Percentiles rank a stretch among this genome's conserved stretches.
phyloP scores from a whole-genome alignment of 192 early-diverging fungal species.

The Coemansia erecta region DNA sequence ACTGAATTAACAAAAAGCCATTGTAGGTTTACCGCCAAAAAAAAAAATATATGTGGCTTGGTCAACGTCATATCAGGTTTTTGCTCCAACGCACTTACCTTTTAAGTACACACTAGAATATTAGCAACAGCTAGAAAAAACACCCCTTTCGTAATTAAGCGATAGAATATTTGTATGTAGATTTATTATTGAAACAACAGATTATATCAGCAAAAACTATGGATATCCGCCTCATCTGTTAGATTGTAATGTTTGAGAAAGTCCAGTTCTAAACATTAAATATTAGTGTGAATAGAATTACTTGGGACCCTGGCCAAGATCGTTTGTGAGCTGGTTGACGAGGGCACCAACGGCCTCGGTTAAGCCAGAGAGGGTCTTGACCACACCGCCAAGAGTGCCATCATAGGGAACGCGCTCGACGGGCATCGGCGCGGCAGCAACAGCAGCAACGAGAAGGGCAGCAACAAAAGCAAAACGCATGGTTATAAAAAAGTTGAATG shows the following conservation, averaged over 20 bases:
- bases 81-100: no score
- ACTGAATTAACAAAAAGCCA: no score
- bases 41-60: no score
- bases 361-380: constrained; percentile 40
- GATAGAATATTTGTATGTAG: no score
- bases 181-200: background rate
- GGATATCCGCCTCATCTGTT: background rate
- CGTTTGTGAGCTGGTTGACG: constrained; percentile 45
- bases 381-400: constrained; percentile 37
- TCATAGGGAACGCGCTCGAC: constrained; percentile 31
- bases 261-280: background rate
- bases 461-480: constrained; percentile 41
- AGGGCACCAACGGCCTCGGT: constrained; percentile 37
- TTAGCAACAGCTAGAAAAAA: no score
- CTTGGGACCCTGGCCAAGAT: constrained; percentile 49
- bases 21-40: no score
- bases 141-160: no score
- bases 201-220: background rate
- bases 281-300: constrained; percentile 10
- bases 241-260: constrained; percentile 4
- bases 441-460: constrained; percentile 27
- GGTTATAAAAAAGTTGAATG: background rate
- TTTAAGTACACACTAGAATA: no score
- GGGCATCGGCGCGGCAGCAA: constrained; percentile 36
- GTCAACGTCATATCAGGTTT: no score